Percentiles rank a stretch among this genome's conserved stretches.
Evolutionary conservation across 371 early-diverging fungal species (phyloP).

Genomic region (Batrachochytrium dendrobatidis): DNA sequence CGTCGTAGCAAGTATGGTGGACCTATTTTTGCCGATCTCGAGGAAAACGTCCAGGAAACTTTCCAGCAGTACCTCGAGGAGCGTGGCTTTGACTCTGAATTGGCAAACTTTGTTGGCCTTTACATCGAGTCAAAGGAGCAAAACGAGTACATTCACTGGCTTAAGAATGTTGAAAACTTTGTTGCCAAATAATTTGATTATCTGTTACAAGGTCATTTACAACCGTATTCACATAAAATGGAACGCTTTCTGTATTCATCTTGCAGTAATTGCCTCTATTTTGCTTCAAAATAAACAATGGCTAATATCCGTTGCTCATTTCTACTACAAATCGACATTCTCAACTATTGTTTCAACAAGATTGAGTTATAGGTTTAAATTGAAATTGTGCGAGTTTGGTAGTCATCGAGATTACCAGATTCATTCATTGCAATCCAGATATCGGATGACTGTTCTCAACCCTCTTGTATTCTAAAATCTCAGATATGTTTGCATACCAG

Average conservation of each 20-base stretch:
- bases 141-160: constrained; percentile 84
- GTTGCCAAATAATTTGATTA: constrained; percentile 42
- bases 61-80: constrained; percentile 81
- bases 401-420: neutral
- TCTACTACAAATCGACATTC: no score
- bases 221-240: no score
- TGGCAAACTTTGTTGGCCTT: constrained; percentile 77
- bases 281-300: no score
- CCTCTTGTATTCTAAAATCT: no score
- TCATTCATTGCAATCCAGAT: no score
- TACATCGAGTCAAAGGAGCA: constrained; percentile 94
- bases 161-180: constrained; percentile 69
- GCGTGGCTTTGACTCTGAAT: constrained; percentile 72
- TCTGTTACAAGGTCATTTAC: neutral
- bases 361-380: neutral
- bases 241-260: no score
- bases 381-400: neutral
- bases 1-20: constrained; percentile 85
- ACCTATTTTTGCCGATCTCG: constrained; percentile 85
- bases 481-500: no score
- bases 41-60: constrained; percentile 71
- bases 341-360: neutral
- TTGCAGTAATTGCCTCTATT: no score
- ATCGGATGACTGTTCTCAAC: no score
- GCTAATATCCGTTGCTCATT: no score